These are phyloP conservation scores for Thermomyces lanuginosus DNA, from an alignment of 2,329 filamentous ascomycete species.

Conservation along the genomic window DNA sequence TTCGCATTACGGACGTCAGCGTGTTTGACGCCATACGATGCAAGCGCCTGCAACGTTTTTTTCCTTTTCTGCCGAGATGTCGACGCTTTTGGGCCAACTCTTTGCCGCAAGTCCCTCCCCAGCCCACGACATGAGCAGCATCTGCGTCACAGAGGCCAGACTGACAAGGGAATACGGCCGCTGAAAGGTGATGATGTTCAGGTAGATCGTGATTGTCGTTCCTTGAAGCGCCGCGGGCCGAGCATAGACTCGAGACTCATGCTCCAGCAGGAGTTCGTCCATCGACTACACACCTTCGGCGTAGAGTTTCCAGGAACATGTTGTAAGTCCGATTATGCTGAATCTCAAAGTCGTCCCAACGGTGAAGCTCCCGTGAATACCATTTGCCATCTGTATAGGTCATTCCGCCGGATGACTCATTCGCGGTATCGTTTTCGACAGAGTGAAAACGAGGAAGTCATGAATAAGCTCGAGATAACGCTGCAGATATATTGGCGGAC, in stretches of 20 bases:
- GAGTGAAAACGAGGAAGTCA: too few species aligned
- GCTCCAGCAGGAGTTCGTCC: slow-evolving; percentile 7
- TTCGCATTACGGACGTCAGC: background rate
- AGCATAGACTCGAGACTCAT: slow-evolving; percentile 1
- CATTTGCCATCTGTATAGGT: too few species aligned
- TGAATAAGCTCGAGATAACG: too few species aligned
- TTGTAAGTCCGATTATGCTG: too few species aligned
- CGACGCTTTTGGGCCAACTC: slow-evolving; percentile 1
- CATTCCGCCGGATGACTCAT: too few species aligned
- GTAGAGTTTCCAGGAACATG: too few species aligned
- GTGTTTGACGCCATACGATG: background rate
- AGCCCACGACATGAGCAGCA: slow-evolving; percentile 3
- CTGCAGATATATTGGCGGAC: too few species aligned
- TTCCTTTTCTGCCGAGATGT: background rate
- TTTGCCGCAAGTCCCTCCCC: background rate
- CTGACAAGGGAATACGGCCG: slow-evolving; percentile 2
- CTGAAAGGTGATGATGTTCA: slow-evolving; percentile 1
- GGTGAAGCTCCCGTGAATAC: too few species aligned
- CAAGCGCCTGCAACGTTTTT: background rate
- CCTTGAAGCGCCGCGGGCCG: background rate
- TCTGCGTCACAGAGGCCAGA: slow-evolving; percentile 1
- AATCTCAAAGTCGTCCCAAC: too few species aligned
- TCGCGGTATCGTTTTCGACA: too few species aligned
- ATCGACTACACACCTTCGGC: too few species aligned
- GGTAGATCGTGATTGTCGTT: background rate